phyloP scores from a whole-genome alignment of 345 rosid species.

The Hypericum perforatum region DNA sequence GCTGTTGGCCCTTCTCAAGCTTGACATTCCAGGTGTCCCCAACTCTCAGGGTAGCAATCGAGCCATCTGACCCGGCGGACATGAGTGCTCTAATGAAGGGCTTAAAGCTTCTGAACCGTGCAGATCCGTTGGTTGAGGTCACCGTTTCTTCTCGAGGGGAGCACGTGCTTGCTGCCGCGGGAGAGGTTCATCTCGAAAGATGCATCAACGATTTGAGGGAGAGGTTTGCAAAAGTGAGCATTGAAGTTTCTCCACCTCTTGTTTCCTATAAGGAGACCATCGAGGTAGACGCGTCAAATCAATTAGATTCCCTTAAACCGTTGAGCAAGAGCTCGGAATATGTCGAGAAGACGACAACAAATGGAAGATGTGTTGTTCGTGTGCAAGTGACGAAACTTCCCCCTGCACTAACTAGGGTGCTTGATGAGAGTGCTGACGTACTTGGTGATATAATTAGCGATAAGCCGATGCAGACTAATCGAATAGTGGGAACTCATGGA shows the following conservation, averaged over 20 bases:
- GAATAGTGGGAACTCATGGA: slow-evolving; percentile 36
- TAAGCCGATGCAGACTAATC: slow-evolving; percentile 35
- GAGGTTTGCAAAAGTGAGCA: slow-evolving; percentile 75
- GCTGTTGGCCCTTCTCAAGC: slow-evolving; percentile 93
- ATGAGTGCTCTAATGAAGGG: slow-evolving; percentile 76
- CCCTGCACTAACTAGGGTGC: slow-evolving; percentile 55
- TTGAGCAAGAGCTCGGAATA: slow-evolving; percentile 42
- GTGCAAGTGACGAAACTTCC: slow-evolving; percentile 86
- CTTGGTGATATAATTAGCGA: slow-evolving; percentile 64
- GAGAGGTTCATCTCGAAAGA: slow-evolving; percentile 94
- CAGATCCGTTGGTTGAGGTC: slow-evolving; percentile 91
- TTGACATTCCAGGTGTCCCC: slow-evolving; percentile 92
- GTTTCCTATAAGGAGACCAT: slow-evolving; percentile 87
- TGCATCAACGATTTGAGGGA: slow-evolving; percentile 84
- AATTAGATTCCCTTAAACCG: slow-evolving; percentile 50
- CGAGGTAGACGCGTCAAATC: slow-evolving; percentile 52
- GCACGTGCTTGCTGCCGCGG: slow-evolving; percentile 89
- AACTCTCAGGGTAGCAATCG: slow-evolving; percentile 82
- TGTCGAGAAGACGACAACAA: slow-evolving; percentile 67
- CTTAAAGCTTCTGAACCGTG: slow-evolving; percentile 71
- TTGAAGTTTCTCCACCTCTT: slow-evolving; percentile 84
- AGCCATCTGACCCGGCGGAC: slow-evolving; percentile 86
- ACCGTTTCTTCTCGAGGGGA: slow-evolving; percentile 88
- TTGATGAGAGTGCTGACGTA: slow-evolving; percentile 67
- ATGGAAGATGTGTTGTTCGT: slow-evolving; percentile 62